Evolutionary conservation across 1,284 basidiomycete species (phyloP).

Genomic region (Exobasidium rhododendri): DNA sequence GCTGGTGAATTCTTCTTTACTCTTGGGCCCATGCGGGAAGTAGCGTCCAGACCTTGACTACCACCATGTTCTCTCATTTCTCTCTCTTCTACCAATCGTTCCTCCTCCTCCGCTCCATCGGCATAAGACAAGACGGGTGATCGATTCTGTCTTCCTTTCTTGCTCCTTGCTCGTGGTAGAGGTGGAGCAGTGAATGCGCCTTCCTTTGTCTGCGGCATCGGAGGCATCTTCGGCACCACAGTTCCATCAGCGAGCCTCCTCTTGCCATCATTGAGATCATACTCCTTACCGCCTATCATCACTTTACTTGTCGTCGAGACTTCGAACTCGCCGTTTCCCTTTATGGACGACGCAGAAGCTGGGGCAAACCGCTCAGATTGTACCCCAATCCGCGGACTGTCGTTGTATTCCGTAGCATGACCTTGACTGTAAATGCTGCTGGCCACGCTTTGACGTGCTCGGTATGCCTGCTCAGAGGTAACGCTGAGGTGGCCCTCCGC

Average conservation of each 20-base stretch:
- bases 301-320: conserved; percentile 1
- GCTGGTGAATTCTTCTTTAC: conserved; percentile 47
- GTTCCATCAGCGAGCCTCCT: conserved; percentile 31
- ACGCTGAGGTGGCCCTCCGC: neutral
- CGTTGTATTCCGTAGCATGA: conserved; percentile 1
- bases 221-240: conserved; percentile 36
- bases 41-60: conserved; percentile 8
- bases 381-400: neutral
- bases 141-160: conserved; percentile 24
- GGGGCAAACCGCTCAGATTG: neutral
- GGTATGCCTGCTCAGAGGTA: neutral
- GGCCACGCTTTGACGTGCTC: conserved; percentile 8
- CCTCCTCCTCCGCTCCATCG: conserved; percentile 38
- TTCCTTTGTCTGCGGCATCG: conserved; percentile 19
- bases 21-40: conserved; percentile 39
- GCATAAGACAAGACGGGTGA: conserved; percentile 38
- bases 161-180: conserved; percentile 7
- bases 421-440: conserved; percentile 24
- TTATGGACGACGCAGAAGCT: neutral
- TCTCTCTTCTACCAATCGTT: conserved; percentile 22
- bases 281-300: neutral
- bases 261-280: conserved; percentile 7
- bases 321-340: conserved; percentile 6
- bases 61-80: conserved; percentile 24
- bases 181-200: neutral